A percentile compares a stretch with the other conserved stretches of the same genome.
phyloP scores from a whole-genome alignment of 2,329 filamentous ascomycete species.

The Sarocladium strictum region DNA sequence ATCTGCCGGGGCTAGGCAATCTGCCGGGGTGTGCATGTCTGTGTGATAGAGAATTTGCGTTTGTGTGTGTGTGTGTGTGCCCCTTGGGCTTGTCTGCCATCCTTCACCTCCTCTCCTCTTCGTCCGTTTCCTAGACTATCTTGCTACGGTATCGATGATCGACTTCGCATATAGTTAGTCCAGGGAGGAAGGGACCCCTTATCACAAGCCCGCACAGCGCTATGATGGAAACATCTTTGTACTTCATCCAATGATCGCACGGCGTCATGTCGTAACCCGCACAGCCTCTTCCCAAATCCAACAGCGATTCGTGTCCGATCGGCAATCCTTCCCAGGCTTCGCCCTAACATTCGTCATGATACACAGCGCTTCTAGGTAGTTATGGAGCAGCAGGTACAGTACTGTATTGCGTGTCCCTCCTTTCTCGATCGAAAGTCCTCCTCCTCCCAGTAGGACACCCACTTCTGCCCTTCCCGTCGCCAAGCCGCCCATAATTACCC shows the following conservation, averaged over 20 bases:
- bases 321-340: not conserved
- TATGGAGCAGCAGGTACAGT: too few relatives aligned
- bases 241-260: not conserved
- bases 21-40: conserved; percentile 3
- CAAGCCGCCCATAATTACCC: not conserved
- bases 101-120: not conserved
- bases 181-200: not conserved
- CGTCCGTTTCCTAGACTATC: not conserved
- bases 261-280: not conserved
- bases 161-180: not conserved
- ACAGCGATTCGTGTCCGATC: not conserved
- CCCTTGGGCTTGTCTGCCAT: not conserved
- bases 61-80: not conserved
- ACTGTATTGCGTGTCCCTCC: too few relatives aligned
- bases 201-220: not conserved
- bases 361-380: too few relatives aligned
- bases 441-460: not conserved
- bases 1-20: conserved; percentile 7
- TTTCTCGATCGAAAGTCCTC: not conserved
- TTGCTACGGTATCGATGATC: not conserved
- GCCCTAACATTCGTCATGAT: too few relatives aligned
- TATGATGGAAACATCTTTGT: too few relatives aligned
- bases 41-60: too few relatives aligned
- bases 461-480: conserved; percentile 4
- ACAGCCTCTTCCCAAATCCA: not conserved